Evolutionary conservation across 2,329 filamentous ascomycete species (phyloP).

Genomic region (Claviceps maximensis): DNA sequence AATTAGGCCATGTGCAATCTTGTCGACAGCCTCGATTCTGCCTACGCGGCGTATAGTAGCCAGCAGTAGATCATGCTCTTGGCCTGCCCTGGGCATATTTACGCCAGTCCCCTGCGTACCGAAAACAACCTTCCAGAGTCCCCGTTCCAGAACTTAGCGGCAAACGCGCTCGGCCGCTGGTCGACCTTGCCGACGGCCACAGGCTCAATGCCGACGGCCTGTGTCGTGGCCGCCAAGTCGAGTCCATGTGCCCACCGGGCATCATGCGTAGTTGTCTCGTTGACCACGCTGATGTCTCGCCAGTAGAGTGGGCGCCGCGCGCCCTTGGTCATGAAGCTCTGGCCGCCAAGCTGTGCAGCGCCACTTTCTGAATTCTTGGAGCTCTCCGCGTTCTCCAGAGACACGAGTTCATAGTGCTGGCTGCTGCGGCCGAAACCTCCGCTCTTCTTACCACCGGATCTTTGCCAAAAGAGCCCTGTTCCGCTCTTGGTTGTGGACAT

Average conservation of each 20-base stretch:
- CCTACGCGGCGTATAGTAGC: too few species aligned
- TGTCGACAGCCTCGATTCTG: too few species aligned
- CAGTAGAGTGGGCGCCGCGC: constrained; percentile 35
- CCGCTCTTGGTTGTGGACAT: constrained; percentile 43
- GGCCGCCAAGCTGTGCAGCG: neutral
- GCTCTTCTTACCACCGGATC: constrained; percentile 30
- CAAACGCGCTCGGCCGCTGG: neutral
- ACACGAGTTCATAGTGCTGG: constrained; percentile 41
- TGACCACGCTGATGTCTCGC: constrained; percentile 40
- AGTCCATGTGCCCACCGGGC: constrained; percentile 17
- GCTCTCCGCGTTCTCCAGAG: neutral
- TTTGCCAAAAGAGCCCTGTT: constrained; percentile 39
- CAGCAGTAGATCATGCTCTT: too few species aligned
- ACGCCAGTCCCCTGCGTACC: too few species aligned
- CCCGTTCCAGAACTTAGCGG: neutral
- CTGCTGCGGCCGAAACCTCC: constrained; percentile 41
- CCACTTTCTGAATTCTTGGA: neutral
- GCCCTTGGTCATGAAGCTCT: neutral
- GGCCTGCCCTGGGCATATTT: too few species aligned
- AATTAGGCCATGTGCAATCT: too few species aligned
- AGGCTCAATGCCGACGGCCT: neutral
- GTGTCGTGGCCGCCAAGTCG: neutral
- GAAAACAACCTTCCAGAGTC: neutral
- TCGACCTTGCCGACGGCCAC: neutral
- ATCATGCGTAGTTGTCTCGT: constrained; percentile 39